Evolutionary conservation across 2,329 filamentous ascomycete species (phyloP).

Genomic region (Cladosporium phlei): DNA sequence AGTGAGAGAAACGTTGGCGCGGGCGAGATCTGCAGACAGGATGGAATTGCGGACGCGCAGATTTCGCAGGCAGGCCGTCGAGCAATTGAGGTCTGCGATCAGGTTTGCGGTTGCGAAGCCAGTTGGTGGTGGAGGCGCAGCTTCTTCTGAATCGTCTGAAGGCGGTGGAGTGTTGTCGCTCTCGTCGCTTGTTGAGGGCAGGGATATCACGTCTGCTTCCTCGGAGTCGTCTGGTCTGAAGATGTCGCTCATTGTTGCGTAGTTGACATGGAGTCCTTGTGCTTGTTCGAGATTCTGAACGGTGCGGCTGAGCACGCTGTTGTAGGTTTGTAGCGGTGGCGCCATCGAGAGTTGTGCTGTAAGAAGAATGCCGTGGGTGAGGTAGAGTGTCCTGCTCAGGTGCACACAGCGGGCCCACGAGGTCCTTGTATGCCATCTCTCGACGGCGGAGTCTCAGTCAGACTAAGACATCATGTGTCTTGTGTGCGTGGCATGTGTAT

Average conservation of each 20-base stretch:
- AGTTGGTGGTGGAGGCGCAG: neutral
- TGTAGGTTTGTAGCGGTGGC: neutral
- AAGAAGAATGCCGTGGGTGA: neutral
- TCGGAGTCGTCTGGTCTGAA: neutral
- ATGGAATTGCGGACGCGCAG: conserved; percentile 5
- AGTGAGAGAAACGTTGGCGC: neutral
- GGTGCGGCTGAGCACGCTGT: neutral
- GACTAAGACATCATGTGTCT: conserved; percentile 7
- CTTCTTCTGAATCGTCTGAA: neutral
- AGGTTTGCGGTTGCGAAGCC: neutral
- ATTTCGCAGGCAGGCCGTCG: neutral
- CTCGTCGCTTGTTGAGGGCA: neutral
- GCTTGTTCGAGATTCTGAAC: conserved; percentile 10
- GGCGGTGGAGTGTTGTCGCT: neutral
- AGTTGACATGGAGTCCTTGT: neutral
- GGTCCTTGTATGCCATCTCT: neutral
- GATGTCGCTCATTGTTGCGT: neutral
- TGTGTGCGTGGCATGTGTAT: conserved; percentile 2
- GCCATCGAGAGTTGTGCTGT: neutral
- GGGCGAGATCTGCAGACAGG: conserved; percentile 1
- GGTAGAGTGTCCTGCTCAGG: no score
- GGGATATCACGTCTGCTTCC: neutral
- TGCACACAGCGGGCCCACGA: no score
- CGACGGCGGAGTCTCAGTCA: neutral
- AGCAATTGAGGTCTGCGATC: neutral